Conservation (phyloP, 352 stramenopile species). For the Pythium periplocum region DNA sequence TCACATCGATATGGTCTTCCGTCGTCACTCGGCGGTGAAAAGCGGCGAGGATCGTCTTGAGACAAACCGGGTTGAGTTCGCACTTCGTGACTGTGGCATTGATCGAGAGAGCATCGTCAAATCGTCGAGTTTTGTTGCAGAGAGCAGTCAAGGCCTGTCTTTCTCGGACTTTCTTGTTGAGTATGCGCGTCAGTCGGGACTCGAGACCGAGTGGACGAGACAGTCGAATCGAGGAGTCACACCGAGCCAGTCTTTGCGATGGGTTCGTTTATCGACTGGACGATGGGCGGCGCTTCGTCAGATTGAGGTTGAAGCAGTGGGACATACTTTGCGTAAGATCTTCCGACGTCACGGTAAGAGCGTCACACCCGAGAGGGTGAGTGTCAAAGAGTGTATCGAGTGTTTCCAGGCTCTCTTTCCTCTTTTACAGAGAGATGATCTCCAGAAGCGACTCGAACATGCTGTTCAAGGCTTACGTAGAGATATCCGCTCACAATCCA, state of each 20-base stretch:
- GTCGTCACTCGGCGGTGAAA: neutral
- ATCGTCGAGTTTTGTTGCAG: constrained; percentile 9
- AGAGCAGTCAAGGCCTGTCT: too few relatives aligned
- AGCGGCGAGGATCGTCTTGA: too few relatives aligned
- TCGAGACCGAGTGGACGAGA: neutral
- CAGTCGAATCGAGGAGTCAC: neutral
- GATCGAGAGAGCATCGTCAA: constrained; percentile 11
- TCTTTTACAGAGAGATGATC: too few relatives aligned
- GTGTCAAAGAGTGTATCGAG: too few relatives aligned
- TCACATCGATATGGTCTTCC: neutral
- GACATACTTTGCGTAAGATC: too few relatives aligned
- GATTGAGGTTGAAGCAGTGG: neutral
- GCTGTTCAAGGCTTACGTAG: too few relatives aligned
- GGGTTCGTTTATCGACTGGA: neutral
- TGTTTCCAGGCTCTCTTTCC: too few relatives aligned
- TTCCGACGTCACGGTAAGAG: too few relatives aligned
- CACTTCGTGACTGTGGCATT: constrained; percentile 2
- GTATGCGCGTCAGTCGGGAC: constrained; percentile 8
- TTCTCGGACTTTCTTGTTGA: constrained; percentile 11
- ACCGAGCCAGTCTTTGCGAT: neutral
- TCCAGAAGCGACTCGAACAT: too few relatives aligned
- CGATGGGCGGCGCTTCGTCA: neutral
- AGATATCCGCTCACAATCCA: too few relatives aligned
- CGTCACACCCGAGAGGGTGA: too few relatives aligned
- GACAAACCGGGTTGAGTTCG: neutral